Percentiles rank a stretch among this genome's conserved stretches.
Conservation (phyloP, 2,329 filamentous ascomycete genomes). For the Ceratocystis cubensis region DNA sequence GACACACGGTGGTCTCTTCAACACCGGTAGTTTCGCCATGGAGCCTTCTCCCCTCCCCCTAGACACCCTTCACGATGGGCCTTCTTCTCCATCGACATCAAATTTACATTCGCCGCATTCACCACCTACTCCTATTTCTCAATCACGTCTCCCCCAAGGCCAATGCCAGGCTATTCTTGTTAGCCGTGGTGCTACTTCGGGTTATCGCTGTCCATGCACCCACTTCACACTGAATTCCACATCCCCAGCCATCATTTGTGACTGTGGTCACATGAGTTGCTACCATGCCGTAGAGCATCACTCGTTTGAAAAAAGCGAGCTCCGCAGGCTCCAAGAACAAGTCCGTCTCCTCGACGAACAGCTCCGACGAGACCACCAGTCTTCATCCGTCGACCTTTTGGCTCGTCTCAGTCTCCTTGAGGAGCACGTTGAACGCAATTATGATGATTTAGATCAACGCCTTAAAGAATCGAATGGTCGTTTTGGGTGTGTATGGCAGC, state of each 20-base stretch:
- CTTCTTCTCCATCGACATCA: neutral
- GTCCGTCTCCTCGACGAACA: slow-evolving; percentile 35
- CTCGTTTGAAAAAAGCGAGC: slow-evolving; percentile 34
- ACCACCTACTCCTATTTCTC: slow-evolving; percentile 2
- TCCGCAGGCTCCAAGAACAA: slow-evolving; percentile 38
- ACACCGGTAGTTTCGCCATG: slow-evolving; percentile 16
- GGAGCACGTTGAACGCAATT: slow-evolving; percentile 41
- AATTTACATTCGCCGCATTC: slow-evolving; percentile 24
- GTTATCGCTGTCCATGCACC: slow-evolving; percentile 46
- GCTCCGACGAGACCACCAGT: slow-evolving; percentile 29
- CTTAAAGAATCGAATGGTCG: slow-evolving; percentile 44
- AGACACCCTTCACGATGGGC: neutral
- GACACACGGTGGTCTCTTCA: slow-evolving; percentile 3
- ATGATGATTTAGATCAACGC: slow-evolving; percentile 39
- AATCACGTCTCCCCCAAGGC: slow-evolving; percentile 40
- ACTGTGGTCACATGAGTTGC: slow-evolving; percentile 48
- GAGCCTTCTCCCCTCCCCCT: slow-evolving; percentile 17
- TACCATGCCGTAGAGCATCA: slow-evolving; percentile 43
- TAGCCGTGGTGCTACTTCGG: slow-evolving; percentile 40
- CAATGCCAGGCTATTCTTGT: slow-evolving; percentile 49
- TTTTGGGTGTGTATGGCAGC: slow-evolving; percentile 42
- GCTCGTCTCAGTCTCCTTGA: slow-evolving; percentile 40
- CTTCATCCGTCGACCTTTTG: slow-evolving; percentile 32
- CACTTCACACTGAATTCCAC: slow-evolving; percentile 42
- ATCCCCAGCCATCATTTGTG: slow-evolving; percentile 43